Evolutionary conservation across 2,329 filamentous ascomycete species (phyloP), one percentile per base, ranked within the genome.

Genomic region (Volutella citrinella): DNA sequence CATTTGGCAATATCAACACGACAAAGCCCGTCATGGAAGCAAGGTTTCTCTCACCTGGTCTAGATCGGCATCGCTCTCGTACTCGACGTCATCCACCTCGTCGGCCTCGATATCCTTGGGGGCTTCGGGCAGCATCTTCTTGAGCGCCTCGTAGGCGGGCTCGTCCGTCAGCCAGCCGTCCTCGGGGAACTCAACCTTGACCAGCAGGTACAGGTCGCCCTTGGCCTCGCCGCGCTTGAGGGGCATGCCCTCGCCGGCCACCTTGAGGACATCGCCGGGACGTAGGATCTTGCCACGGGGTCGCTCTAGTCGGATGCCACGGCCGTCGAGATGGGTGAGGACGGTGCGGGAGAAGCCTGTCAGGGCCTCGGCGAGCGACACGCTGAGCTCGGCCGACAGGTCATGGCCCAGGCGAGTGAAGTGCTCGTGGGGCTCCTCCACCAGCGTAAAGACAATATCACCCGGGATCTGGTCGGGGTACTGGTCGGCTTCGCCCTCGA

Each of bases 401-500:
- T 98, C 91, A 32, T 86, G 73, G 5, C 90, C 91, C 24, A 87
- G 82, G 25, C 93, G 82, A 42, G 83, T 80, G 63, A 97, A 98
- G 6, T 76, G 64, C 2, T 87, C 80, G 60, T 98, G 91, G 3
- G 81, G 76, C 48, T 85, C 79, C 64, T 98, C 89, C 2, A 82
- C 76, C 3, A 98, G 67, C 15, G 85, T 82, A 67, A 98, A 97
- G 49, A 97, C 76, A 50, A 98, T 91, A 56, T 97, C 89, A 36
- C 93, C 93, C 1, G 91, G 90, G 34, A 83, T 85, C 59, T 91
- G 85, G 53, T 90, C 87, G 0, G 91, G 91, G 26, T 83, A 70
- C 64, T 98, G 91, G 56, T 98, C 93, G 19, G 91, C 93, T 64
- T 98, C 93, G 40, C 91, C 91, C 57, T 94, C 84, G 5, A 98